A percentile compares a stretch with the other conserved stretches of the same genome.
Conservation (phyloP, 768 basidiomycete genomes). For the Dictyophora rubrovolvata region DNA sequence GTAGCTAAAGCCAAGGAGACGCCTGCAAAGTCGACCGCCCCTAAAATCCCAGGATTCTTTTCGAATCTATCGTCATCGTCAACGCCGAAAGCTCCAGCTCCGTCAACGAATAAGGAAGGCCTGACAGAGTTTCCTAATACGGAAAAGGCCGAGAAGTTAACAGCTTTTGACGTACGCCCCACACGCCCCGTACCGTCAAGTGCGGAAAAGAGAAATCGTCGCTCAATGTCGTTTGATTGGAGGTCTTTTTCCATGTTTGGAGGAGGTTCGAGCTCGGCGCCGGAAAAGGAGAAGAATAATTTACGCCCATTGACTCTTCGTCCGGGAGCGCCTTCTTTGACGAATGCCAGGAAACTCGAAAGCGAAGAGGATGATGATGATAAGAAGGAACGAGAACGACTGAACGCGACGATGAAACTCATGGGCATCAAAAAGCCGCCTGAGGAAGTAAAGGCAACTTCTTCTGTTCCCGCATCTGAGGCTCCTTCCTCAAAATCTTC, state of each 20-base stretch:
- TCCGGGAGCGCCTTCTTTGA: slow-evolving; percentile 44
- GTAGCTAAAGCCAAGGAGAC: slow-evolving; percentile 3
- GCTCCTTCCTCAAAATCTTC: slow-evolving; percentile 20
- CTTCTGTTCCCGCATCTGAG: slow-evolving; percentile 25
- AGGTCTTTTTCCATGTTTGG: slow-evolving; percentile 65
- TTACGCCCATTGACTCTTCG: slow-evolving; percentile 68
- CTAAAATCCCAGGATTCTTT: slow-evolving; percentile 4
- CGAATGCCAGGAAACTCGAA: slow-evolving; percentile 68
- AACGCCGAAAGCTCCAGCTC: not conserved
- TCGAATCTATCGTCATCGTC: not conserved
- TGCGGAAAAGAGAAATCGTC: slow-evolving; percentile 41
- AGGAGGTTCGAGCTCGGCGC: slow-evolving; percentile 15
- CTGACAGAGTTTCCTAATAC: not conserved
- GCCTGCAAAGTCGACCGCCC: slow-evolving; percentile 8
- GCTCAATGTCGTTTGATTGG: slow-evolving; percentile 78
- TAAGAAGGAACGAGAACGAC: slow-evolving; percentile 71
- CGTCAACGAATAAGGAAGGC: slow-evolving; percentile 1
- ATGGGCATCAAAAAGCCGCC: slow-evolving; percentile 78
- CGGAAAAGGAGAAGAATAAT: slow-evolving; percentile 43
- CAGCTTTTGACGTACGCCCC: not conserved
- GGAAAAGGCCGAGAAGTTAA: slow-evolving; percentile 6
- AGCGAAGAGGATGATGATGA: slow-evolving; percentile 92
- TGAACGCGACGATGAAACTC: slow-evolving; percentile 86
- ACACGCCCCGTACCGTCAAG: slow-evolving; percentile 12
- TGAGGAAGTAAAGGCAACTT: slow-evolving; percentile 34